Evolutionary conservation across 768 basidiomycete species (phyloP).

Genomic region (Pleurotus citrinopileatus): DNA sequence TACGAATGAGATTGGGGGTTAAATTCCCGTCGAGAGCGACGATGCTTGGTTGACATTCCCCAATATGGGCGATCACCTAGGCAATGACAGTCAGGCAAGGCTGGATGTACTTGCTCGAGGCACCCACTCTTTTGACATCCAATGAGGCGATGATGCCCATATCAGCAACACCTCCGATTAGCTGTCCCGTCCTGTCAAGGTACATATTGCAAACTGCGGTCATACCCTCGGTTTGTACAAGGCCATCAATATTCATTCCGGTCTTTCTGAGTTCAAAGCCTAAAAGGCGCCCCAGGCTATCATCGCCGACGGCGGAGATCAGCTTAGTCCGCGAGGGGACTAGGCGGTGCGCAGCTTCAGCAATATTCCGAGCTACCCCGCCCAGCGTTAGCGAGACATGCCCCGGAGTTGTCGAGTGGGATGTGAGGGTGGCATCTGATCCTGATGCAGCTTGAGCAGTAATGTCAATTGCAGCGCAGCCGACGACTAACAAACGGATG

Average conservation of each 20-base stretch:
- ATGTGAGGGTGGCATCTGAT: slow-evolving; percentile 30
- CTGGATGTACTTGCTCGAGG: neutral
- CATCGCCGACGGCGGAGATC: slow-evolving; percentile 73
- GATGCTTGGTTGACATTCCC: slow-evolving; percentile 46
- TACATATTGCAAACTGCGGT: slow-evolving; percentile 90
- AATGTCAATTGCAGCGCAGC: slow-evolving; percentile 89
- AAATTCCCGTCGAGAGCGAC: slow-evolving; percentile 81
- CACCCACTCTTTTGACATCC: slow-evolving; percentile 38
- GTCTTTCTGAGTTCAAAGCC: slow-evolving; percentile 48
- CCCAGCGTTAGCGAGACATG: slow-evolving; percentile 70
- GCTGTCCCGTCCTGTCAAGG: slow-evolving; percentile 64
- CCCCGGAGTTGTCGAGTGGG: slow-evolving; percentile 79
- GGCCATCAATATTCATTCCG: slow-evolving; percentile 84
- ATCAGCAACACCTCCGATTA: slow-evolving; percentile 88
- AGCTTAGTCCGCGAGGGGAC: slow-evolving; percentile 46
- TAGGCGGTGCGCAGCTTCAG: slow-evolving; percentile 81
- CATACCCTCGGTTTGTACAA: slow-evolving; percentile 35
- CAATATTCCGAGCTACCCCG: slow-evolving; percentile 94
- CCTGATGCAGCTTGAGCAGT: slow-evolving; percentile 49
- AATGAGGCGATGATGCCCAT: slow-evolving; percentile 70
- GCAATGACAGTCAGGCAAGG: neutral
- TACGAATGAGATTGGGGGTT: slow-evolving; percentile 46
- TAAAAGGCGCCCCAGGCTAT: slow-evolving; percentile 73
- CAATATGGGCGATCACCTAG: slow-evolving; percentile 53
- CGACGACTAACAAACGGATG: slow-evolving; percentile 60